Conservation (phyloP, 495 filamentous ascomycete genomes). For the Aspergillus ellipticus region DNA sequence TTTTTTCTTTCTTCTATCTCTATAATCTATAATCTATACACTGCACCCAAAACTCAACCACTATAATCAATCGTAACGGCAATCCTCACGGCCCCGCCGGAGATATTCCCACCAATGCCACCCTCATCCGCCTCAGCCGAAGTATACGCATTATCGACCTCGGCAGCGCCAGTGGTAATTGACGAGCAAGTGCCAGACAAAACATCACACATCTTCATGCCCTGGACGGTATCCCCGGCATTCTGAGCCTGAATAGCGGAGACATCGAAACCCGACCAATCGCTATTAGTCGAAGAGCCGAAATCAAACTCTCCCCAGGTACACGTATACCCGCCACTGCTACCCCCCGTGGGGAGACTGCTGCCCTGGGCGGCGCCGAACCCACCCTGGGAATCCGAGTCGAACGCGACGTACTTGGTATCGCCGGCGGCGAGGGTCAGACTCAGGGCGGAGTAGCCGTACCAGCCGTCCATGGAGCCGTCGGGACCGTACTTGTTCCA, state of each 20-base stretch:
- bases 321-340: constrained; percentile 37
- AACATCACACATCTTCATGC: constrained; percentile 35
- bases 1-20: background rate
- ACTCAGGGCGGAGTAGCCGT: constrained; percentile 38
- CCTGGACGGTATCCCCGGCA: constrained; percentile 29
- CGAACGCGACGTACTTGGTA: constrained; percentile 45
- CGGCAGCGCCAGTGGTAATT: constrained; percentile 27
- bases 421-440: constrained; percentile 43
- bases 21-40: background rate
- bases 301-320: constrained; percentile 48
- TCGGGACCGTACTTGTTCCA: constrained; percentile 54
- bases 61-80: constrained; percentile 30
- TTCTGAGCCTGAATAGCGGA: constrained; percentile 44
- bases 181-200: constrained; percentile 30
- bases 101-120: constrained; percentile 34
- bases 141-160: constrained; percentile 33
- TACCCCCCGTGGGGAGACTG: constrained; percentile 26
- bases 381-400: constrained; percentile 42
- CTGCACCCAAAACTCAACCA: constrained; percentile 7
- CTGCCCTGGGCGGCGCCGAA: constrained; percentile 37
- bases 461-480: constrained; percentile 42
- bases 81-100: constrained; percentile 29
- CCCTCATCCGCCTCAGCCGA: constrained; percentile 24
- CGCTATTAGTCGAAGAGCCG: constrained; percentile 30
- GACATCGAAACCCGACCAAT: constrained; percentile 44